These are phyloP conservation scores for Bipolaris zeicola DNA, from an alignment of 2,329 filamentous ascomycete genomes.

Conservation along the genomic window DNA sequence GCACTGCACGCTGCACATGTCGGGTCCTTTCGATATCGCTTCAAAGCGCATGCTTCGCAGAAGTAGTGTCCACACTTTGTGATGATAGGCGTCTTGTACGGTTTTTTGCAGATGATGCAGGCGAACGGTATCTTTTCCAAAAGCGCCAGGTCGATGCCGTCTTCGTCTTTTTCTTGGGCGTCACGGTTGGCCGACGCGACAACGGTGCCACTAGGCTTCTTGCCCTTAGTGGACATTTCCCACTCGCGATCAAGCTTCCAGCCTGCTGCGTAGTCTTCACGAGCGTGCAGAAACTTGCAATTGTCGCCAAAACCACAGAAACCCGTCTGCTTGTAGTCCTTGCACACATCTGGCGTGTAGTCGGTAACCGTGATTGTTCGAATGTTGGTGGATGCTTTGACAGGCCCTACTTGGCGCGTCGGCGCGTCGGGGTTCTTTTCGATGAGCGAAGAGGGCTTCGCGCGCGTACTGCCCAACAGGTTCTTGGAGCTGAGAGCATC, in stretches of 20 bases:
- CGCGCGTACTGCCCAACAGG: constrained; percentile 63
- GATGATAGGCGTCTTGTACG: constrained; percentile 79
- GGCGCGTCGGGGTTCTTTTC: constrained; percentile 79
- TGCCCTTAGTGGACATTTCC: constrained; percentile 77
- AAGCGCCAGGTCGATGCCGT: constrained; percentile 69
- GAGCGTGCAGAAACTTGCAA: constrained; percentile 80
- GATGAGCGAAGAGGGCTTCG: constrained; percentile 62
- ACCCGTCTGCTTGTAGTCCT: constrained; percentile 80
- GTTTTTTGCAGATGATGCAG: constrained; percentile 81
- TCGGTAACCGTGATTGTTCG: constrained; percentile 89
- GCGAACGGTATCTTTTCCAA: constrained; percentile 86
- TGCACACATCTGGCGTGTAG: constrained; percentile 91
- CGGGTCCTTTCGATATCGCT: constrained; percentile 84
- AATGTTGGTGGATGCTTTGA: constrained; percentile 88
- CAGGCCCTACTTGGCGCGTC: constrained; percentile 74
- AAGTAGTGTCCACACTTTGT: constrained; percentile 97
- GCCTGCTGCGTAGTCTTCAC: constrained; percentile 83
- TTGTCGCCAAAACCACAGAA: constrained; percentile 74
- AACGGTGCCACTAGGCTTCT: constrained; percentile 57
- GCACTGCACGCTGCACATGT: constrained; percentile 83
- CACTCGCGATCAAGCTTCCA: constrained; percentile 96
- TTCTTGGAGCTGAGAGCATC: constrained; percentile 59
- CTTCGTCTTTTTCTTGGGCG: constrained; percentile 50
- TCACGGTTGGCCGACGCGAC: constrained; percentile 64
- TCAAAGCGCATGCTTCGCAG: constrained; percentile 86